phyloP scores from a whole-genome alignment of 176 grass and related monocot genomes.

The Carex myosuroides region DNA sequence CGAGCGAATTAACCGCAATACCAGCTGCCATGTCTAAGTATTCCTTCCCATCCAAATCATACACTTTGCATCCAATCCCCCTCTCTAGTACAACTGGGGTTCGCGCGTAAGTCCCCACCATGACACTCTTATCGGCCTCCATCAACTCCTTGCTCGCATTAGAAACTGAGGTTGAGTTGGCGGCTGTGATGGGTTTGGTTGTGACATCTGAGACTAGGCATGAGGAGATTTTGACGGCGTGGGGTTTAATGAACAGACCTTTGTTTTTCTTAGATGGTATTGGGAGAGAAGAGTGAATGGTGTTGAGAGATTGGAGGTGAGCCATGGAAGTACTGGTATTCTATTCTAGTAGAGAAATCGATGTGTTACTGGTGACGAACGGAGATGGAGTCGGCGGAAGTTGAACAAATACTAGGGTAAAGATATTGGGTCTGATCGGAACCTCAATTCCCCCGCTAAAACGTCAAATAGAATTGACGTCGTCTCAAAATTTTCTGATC shows the following conservation, averaged over 20 bases:
- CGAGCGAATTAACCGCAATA: slow-evolving; percentile 77
- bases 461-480: too few species aligned
- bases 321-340: not conserved
- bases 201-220: slow-evolving; percentile 1
- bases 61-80: slow-evolving; percentile 73
- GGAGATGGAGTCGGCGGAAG: not conserved
- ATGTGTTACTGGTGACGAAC: not conserved
- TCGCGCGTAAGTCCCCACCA: slow-evolving; percentile 73
- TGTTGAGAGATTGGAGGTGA: slow-evolving; percentile 5
- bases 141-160: slow-evolving; percentile 41
- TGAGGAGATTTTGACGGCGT: not conserved
- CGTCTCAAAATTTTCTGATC: too few species aligned
- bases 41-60: slow-evolving; percentile 65
- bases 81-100: slow-evolving; percentile 47
- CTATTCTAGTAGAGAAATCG: not conserved
- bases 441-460: too few species aligned
- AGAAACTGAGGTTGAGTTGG: not conserved
- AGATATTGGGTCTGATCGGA: too few species aligned
- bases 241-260: not conserved
- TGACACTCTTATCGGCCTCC: slow-evolving; percentile 49
- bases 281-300: not conserved
- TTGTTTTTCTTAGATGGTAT: not conserved
- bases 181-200: not conserved
- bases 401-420: too few species aligned
- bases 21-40: slow-evolving; percentile 87